phyloP scores from a whole-genome alignment of 139 green algal genomes.

The Yamagishiella unicocca region DNA sequence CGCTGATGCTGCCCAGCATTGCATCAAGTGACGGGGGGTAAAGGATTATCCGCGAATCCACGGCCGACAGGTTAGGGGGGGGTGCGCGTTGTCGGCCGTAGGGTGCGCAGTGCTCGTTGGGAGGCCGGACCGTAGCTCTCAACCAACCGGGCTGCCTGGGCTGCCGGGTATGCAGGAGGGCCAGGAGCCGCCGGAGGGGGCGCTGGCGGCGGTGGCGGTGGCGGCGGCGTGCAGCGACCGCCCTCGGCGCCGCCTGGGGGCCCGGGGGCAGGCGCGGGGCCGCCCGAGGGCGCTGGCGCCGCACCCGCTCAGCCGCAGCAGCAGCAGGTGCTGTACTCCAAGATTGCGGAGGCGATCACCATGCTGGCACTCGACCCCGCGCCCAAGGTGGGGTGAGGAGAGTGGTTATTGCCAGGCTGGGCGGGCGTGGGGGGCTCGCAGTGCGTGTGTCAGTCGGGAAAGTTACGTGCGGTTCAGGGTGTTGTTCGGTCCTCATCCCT shows the following conservation, averaged over 20 bases:
- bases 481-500: background rate
- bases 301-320: constrained; percentile 41
- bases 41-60: too few species aligned
- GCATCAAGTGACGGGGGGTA: too few species aligned
- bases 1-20: too few species aligned
- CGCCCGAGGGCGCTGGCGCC: background rate
- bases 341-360: constrained; percentile 69
- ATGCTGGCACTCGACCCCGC: constrained; percentile 81
- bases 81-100: too few species aligned
- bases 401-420: background rate
- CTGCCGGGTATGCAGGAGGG: background rate
- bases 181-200: too few species aligned
- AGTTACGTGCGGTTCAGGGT: background rate
- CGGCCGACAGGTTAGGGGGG: too few species aligned
- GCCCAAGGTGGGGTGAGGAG: constrained; percentile 53
- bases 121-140: background rate
- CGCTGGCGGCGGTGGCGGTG: too few species aligned
- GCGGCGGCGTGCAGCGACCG: constrained; percentile 1
- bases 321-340: constrained; percentile 32
- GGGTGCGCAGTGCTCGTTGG: background rate
- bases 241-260: background rate
- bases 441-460: background rate
- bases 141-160: background rate
- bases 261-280: background rate
- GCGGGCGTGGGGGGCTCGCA: too few species aligned